Evolutionary conservation across 139 green algal species (phyloP).

Genomic region (Pseudopediastrum boryanum): DNA sequence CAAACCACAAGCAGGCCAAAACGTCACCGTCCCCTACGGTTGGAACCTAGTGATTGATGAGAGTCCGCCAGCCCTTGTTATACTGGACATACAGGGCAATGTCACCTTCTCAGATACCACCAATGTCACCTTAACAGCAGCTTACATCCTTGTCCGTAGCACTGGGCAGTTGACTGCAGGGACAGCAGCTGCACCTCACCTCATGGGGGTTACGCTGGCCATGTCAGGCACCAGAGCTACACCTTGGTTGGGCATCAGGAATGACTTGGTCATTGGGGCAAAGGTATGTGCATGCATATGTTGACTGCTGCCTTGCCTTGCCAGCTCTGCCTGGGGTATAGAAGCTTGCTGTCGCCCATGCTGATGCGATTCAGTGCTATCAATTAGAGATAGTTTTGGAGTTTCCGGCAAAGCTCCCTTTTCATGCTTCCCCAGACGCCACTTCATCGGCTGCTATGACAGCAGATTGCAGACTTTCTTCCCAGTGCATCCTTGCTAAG

Average conservation of each 20-base stretch:
- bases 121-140: slow-evolving; percentile 29
- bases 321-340: background rate
- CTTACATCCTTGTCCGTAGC: slow-evolving; percentile 23
- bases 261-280: slow-evolving; percentile 35
- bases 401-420: too few relatives aligned
- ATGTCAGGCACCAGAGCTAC: slow-evolving; percentile 24
- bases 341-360: too few relatives aligned
- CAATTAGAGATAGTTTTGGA: too few relatives aligned
- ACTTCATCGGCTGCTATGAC: too few relatives aligned
- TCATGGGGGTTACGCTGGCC: background rate
- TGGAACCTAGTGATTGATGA: slow-evolving; percentile 58
- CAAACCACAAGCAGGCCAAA: slow-evolving; percentile 29
- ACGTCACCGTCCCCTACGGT: slow-evolving; percentile 45
- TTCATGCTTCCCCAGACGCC: too few relatives aligned
- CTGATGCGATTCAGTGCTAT: too few relatives aligned
- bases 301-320: too few relatives aligned
- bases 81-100: slow-evolving; percentile 44
- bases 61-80: slow-evolving; percentile 17
- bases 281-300: slow-evolving; percentile 36
- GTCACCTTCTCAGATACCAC: slow-evolving; percentile 30
- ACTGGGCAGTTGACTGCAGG: slow-evolving; percentile 21
- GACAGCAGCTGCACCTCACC: background rate
- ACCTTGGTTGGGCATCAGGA: slow-evolving; percentile 28
- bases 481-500: too few relatives aligned
- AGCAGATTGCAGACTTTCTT: too few relatives aligned